Base-by-base conservation (phyloP, 1,284 basidiomycete species). In the Sanghuangporus weigelae region DNA sequence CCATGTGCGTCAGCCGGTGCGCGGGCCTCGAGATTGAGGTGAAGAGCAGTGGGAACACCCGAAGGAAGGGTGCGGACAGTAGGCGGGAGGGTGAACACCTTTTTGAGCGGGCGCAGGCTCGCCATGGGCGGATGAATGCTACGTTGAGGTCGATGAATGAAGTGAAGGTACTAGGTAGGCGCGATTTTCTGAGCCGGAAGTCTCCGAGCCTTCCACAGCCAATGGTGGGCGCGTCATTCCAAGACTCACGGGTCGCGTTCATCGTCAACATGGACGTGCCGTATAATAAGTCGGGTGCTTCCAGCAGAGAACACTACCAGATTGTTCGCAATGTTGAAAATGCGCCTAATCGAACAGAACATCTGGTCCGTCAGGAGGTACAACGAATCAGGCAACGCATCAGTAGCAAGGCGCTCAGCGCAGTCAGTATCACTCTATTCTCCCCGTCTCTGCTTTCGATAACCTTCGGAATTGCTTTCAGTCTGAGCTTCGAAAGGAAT, bases 51-150 rank as follows among this genome's bases (percentile, higher is more conserved):
- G 48, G 93, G 92, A 19, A 89, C 78, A 65, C 92, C 92, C 51
- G 83, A 86, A 49, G 93, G 82, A 67, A 92, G 84, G 8, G 85
- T 80, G 73, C 90, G 86, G 68, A 92, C 86, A 55, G 93, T 93
- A 64, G 93, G 90, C 50, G 91, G 78, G 71, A 96, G 80, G 77
- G 87, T 94, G 74, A 93, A 78, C 68, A 89, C 88, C 78, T 87
- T 92, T 86, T 87, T 90, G 69, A 84, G 79, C 77, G 81, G 84
- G 73, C 86, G 82, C 74, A 87, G 77, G 71, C 84, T 77, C 74
- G 87, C 84, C 88, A 90, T 89, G 71, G 73, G 69, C 72, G 65
- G 54, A 42, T 31, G 36, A 14, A 40, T 38, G 39, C 59, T 31
- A 61, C 23, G 59, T 26, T 31, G 46, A 49, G 21, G 42, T 55